These are phyloP conservation scores for Fusarium sarcochroum DNA, from an alignment of 2,329 filamentous ascomycete genomes.

Conservation along the genomic window DNA sequence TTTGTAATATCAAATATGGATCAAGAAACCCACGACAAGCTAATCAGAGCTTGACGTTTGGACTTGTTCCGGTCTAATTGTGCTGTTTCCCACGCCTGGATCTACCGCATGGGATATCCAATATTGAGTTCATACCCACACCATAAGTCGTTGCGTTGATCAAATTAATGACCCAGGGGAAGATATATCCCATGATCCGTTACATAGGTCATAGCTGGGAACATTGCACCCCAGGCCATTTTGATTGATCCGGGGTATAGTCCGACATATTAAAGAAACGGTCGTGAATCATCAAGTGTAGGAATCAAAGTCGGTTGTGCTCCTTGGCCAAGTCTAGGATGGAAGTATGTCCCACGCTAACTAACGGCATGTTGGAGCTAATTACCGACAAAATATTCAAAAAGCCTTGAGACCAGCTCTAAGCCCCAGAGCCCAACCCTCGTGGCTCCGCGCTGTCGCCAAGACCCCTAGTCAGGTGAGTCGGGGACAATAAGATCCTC, in stretches of 20 bases:
- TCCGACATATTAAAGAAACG: neutral
- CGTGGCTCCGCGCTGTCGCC: neutral
- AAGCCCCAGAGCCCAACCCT: constrained; percentile 10
- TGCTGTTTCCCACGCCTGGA: constrained; percentile 21
- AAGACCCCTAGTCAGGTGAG: constrained; percentile 51
- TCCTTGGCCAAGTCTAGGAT: neutral
- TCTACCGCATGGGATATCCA: constrained; percentile 3
- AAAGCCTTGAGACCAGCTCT: constrained; percentile 38
- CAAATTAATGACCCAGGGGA: neutral
- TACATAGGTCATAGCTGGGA: neutral
- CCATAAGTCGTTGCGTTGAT: neutral
- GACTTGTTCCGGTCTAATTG: constrained; percentile 7
- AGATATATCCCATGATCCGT: neutral
- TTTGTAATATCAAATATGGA: constrained; percentile 8
- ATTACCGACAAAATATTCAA: constrained; percentile 4
- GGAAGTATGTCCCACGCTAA: neutral
- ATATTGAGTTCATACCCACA: neutral
- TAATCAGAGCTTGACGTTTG: neutral
- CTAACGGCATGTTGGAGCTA: constrained; percentile 13
- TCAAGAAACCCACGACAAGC: constrained; percentile 10
- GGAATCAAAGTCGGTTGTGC: neutral
- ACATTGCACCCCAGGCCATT: neutral
- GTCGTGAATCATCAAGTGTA: constrained; percentile 18
- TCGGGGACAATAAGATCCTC: constrained; percentile 52
- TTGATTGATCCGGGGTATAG: neutral